Evolutionary conservation across 2,329 filamentous ascomycete species (phyloP).

Genomic region (Aaosphaeria pasadenensis): DNA sequence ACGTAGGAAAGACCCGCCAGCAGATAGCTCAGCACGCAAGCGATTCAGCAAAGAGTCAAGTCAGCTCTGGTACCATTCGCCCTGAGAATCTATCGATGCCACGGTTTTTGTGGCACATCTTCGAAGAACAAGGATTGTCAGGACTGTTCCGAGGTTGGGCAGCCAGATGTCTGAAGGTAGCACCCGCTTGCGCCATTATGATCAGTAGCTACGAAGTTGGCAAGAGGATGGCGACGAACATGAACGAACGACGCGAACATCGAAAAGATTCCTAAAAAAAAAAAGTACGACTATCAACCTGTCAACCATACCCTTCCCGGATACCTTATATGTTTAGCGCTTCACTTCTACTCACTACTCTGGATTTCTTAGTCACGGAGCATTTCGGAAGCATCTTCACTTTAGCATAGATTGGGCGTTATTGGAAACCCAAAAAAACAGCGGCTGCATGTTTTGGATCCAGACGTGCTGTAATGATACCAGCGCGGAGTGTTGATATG

Average conservation of each 20-base stretch:
- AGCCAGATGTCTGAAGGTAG: slow-evolving; percentile 87
- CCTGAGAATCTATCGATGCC: slow-evolving; percentile 79
- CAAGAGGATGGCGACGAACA: slow-evolving; percentile 77
- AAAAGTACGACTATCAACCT: no score
- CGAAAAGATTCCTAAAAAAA: neutral
- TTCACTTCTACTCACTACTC: no score
- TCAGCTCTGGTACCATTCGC: slow-evolving; percentile 39
- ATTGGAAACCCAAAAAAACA: no score
- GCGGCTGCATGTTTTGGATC: no score
- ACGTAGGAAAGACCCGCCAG: slow-evolving; percentile 93
- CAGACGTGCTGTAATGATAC: no score
- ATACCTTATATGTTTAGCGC: no score
- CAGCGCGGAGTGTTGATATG: no score
- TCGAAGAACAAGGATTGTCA: slow-evolving; percentile 73
- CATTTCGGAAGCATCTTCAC: no score
- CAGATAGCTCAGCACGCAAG: slow-evolving; percentile 70
- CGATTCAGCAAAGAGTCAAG: slow-evolving; percentile 34
- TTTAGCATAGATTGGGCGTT: no score
- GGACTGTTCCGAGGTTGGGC: slow-evolving; percentile 92
- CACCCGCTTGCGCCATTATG: slow-evolving; percentile 97
- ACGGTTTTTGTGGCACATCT: slow-evolving; percentile 86
- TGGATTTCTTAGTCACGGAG: no score
- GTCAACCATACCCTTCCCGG: no score
- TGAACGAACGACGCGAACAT: slow-evolving; percentile 59
- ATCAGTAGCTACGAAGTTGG: slow-evolving; percentile 97